Evolutionary conservation across 352 stramenopile genomes (phyloP), one percentile per base, ranked within the genome.

Genomic region (Phytophthora uliginosa): DNA sequence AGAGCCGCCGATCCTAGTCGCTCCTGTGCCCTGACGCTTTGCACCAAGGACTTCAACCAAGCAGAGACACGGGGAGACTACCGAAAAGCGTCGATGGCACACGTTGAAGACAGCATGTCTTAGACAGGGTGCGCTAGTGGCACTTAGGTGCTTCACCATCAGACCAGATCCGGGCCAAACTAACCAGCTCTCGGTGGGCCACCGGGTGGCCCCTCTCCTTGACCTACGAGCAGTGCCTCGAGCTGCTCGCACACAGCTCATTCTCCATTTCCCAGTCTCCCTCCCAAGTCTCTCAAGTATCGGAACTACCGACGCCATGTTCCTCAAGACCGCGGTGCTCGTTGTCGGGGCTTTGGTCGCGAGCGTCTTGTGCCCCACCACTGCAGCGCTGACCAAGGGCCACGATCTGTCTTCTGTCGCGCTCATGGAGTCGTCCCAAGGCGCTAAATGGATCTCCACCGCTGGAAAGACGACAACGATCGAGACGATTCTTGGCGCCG

Each of bases 371-470:
- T 42, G 7, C 28, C 48, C 52, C 18, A 51, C 53, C 33, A 22
- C 45, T 26, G 69, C 66, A 2, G 64, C 64, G 10, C 36, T 83
- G 51, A 72, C 52, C 20, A 80, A 81, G 33, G 76, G 76, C 28
- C 73, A 83, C 18, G 76, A 83, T 28, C 66, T 83, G 58, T 83
- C 76, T 15, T 83, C 73, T 4, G 66, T 60, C 15, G 65, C 47
- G 0, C 50, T 83, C 45, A 83, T 83, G 76, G 76, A 83, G 48
- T 69, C 69, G 15, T 13, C 57, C 2, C 33, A 81, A 67, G 66
- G 66, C 0, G 73, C 73, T 4, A 71, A 70, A 0, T 83, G 76
- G 76, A 74, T 77, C 50, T 67, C 65, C 36, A 71, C 76, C 0
- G 36, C 56, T 2, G 76, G 76, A 24, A 77, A 69, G n/a, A 63